Conservation (phyloP, 2,329 filamentous ascomycete species). For the Neocucurbitaria cava region DNA sequence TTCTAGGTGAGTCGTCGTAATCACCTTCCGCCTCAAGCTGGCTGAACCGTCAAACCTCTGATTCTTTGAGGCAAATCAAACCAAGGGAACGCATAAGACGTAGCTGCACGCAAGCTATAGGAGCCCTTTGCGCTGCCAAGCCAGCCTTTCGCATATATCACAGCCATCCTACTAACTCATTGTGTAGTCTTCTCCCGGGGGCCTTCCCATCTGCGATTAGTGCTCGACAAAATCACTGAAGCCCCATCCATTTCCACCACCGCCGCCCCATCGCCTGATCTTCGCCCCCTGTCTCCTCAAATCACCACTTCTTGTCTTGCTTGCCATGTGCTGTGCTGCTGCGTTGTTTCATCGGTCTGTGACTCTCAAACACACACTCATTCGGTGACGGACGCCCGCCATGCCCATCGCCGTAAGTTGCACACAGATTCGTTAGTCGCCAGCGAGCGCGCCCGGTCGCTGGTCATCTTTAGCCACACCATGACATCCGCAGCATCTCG, state of each 20-base stretch:
- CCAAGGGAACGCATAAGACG: slow-evolving; percentile 5
- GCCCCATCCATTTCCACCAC: background rate
- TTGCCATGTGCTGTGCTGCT: no score
- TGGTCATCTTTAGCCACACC: slow-evolving; percentile 10
- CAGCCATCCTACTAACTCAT: slow-evolving; percentile 1
- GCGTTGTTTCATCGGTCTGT: no score
- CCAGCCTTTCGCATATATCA: background rate
- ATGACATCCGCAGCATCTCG: slow-evolving; percentile 22
- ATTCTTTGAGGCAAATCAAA: slow-evolving; percentile 16
- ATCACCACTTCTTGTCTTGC: background rate
- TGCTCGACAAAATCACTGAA: background rate
- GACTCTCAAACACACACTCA: no score
- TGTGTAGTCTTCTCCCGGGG: background rate
- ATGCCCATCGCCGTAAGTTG: background rate
- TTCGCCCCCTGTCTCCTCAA: background rate
- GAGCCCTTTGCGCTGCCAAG: background rate
- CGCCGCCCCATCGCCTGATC: background rate
- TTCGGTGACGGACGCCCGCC: no score
- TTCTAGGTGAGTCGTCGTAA: slow-evolving; percentile 33
- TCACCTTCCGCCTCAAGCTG: slow-evolving; percentile 18
- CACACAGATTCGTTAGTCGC: background rate
- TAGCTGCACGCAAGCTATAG: background rate
- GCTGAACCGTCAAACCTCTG: slow-evolving; percentile 12
- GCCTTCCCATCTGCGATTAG: background rate
- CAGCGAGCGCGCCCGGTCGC: background rate